phyloP scores from a whole-genome alignment of 345 rosid species.

The Geranium brycei region DNA sequence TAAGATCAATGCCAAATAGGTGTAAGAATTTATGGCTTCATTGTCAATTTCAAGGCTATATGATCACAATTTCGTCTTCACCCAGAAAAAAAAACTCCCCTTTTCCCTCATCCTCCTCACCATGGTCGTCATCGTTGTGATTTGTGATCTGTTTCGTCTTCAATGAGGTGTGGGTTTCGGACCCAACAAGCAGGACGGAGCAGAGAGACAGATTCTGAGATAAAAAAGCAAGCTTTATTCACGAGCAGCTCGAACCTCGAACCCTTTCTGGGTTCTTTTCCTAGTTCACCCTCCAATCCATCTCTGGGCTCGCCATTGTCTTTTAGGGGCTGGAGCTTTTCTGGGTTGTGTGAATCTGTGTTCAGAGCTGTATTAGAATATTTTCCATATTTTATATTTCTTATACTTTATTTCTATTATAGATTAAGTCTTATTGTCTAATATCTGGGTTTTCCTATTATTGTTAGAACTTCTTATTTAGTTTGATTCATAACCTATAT shows the following conservation, averaged over 20 bases:
- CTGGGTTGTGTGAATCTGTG: not conserved
- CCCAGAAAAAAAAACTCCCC: not conserved
- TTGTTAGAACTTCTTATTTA: too few relatives aligned
- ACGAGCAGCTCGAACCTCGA: not conserved
- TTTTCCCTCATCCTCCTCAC: not conserved
- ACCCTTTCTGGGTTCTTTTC: not conserved
- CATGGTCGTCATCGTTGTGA: not conserved
- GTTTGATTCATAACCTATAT: too few relatives aligned
- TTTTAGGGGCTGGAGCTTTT: not conserved
- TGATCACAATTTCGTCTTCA: not conserved
- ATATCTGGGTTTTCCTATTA: too few relatives aligned
- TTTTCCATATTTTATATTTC: too few relatives aligned
- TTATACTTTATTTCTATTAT: too few relatives aligned
- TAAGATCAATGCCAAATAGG: too few relatives aligned
- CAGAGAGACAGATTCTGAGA: not conserved
- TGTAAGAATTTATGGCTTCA: not conserved
- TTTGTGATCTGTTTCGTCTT: not conserved
- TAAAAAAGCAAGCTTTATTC: not conserved
- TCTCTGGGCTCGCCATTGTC: not conserved
- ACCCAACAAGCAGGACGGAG: too few relatives aligned
- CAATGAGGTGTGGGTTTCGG: not conserved
- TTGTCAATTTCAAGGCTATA: not conserved
- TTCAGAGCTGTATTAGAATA: slow-evolving; percentile 68
- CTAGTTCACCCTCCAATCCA: not conserved
- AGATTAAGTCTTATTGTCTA: slow-evolving; percentile 59